Conservation (phyloP, 805 yeast species). For the Kluyveromyces wickerhamii region DNA sequence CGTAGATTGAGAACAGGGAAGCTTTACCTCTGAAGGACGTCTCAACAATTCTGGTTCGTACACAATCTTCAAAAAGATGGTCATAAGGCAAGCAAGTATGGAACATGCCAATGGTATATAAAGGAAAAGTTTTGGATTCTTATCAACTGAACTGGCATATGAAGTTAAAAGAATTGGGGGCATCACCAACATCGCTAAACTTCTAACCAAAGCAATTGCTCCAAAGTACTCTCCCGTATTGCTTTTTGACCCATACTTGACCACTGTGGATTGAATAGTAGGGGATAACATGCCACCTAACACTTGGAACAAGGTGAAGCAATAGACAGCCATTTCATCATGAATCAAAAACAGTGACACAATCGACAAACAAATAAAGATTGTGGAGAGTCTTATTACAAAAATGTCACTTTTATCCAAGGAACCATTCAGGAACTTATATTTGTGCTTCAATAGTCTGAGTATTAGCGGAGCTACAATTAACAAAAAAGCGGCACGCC, state of each 20-base stretch:
- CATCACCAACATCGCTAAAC: slow-evolving; percentile 36
- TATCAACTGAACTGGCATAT: slow-evolving; percentile 38
- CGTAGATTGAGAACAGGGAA: background rate
- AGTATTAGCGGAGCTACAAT: slow-evolving; percentile 44
- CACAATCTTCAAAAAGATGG: slow-evolving; percentile 16
- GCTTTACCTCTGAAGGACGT: slow-evolving; percentile 14
- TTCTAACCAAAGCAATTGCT: slow-evolving; percentile 53
- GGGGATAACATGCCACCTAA: slow-evolving; percentile 49
- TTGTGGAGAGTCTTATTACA: slow-evolving; percentile 27
- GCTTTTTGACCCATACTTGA: slow-evolving; percentile 53
- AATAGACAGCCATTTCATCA: slow-evolving; percentile 16
- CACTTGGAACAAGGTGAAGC: slow-evolving; percentile 34
- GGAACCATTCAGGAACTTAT: slow-evolving; percentile 32
- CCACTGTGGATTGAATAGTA: slow-evolving; percentile 47
- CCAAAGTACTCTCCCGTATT: slow-evolving; percentile 69
- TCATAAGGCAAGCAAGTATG: slow-evolving; percentile 10
- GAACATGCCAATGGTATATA: slow-evolving; percentile 19
- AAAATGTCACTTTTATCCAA: slow-evolving; percentile 47
- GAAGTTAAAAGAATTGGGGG: slow-evolving; percentile 43
- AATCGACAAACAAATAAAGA: slow-evolving; percentile 34
- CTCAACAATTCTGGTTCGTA: slow-evolving; percentile 13
- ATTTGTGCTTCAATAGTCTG: slow-evolving; percentile 29
- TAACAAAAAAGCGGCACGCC: slow-evolving; percentile 43
- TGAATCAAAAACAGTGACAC: slow-evolving; percentile 28
- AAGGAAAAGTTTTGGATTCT: slow-evolving; percentile 34